Evolutionary conservation across 371 early-diverging fungal species (phyloP), one percentile per base, ranked within the genome.

Genomic region (Cladochytrium tenue): DNA sequence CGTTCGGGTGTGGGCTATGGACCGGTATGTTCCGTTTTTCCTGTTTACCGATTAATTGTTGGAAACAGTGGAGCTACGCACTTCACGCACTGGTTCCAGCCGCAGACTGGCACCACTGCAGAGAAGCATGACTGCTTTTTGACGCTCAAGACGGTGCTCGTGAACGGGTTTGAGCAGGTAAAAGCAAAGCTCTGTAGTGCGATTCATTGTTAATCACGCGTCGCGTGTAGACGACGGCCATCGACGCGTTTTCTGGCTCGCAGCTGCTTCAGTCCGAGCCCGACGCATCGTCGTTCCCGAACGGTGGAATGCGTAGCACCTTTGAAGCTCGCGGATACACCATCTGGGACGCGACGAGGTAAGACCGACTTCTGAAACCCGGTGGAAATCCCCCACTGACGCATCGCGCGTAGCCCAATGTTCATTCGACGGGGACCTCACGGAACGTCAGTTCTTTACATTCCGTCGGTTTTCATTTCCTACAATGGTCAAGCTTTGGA

Each of bases 31-130:
- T 56, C 53, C 31, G 26, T 23, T 58, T 58, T 58, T 57, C 15
- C 51, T 5, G 23, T 32, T 63, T 25, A 20, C 17, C 34, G 23
- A 1, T 43, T n/a, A n/a, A n/a, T 43, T 20, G 13, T 43, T 20
- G 13, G 7, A 7, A 7, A 43, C 53, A 77, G 78, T 32, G 82
- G 82, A 35, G 95, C 96, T 50, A 95, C 95, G 57, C 97, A 98
- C 84, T 98, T 95, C 77, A 96, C 96, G 34, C 98, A 98, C 81
- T 96, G 96, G 96, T 98, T 98, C 90, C 98, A 98, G 84, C 98
- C 97, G 67, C 92, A 94, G 87, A 98, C 95, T 20, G 97, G 92
- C 64, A 86, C 94, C 58, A 98, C 97, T 56, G 98, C 98, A 65
- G 96, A 96, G 84, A 98, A 98, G 88, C 98, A 98, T 82, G 97